Evolutionary conservation across 441 rosid genomes (phyloP), one percentile per base, ranked within the genome.

Genomic region (Corymbia citriodora): DNA sequence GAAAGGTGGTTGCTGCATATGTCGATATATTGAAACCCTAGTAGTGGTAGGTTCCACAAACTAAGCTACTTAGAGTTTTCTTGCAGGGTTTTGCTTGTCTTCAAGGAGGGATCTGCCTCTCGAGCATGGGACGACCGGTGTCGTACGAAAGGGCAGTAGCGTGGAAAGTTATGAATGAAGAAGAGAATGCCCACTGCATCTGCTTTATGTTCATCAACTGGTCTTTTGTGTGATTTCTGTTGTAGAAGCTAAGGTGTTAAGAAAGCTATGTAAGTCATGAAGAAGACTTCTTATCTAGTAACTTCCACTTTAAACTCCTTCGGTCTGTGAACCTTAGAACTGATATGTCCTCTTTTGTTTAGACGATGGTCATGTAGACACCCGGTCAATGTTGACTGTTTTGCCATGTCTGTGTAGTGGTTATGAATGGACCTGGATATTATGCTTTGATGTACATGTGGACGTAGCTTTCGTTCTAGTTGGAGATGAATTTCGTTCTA

Each of bases 101-200:
- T 83, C 98, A 96, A 93, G 97, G 98, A 1, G 99, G 99, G 61
- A 96, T 97, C 89, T 98, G 99, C 55, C 92, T 98, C 92, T 98
- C 99, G 31, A 98, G 99, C 97, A 98, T 98, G 99, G 99, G 99
- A 31, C 95, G 99, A 89, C 99, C 99, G 0, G 98, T 97, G 74
- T 98, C 99, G 2, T 97, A 96, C 1, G 99, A 97, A 93, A 95
- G 98, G 90, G 99, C 99, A 29, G 99, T 98, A 93, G 98, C 99
- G 49, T 98, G 99, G 99, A 98, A 97, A 94, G 99, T 97, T 92
- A 90, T 97, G 89, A 97, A 98, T 89, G 99, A 98, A 92, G 99
- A 97, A 89, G 99, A 98, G 90, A 97, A 91, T 92, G 96, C 98
- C 59, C 99, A 98, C 90, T 97, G 99, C 95, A 93, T 97, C 95